These are phyloP conservation scores for Blastobotrys apis DNA, from an alignment of 1,139 yeast genomes.

Conservation along the genomic window DNA sequence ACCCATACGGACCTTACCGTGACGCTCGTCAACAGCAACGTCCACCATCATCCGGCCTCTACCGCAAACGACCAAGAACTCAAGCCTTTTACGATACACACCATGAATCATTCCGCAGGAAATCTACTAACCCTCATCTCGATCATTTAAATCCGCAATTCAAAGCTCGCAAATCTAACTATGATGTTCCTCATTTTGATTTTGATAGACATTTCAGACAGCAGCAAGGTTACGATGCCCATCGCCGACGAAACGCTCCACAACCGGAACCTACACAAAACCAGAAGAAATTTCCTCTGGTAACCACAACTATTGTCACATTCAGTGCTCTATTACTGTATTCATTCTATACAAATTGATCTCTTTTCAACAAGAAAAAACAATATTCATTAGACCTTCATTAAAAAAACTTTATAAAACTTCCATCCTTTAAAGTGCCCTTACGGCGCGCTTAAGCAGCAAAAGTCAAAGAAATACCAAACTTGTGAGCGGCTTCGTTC, in stretches of 20 bases:
- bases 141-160: constrained; percentile 8
- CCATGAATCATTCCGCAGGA: background rate
- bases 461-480: constrained; percentile 92
- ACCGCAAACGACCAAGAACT: constrained; percentile 1
- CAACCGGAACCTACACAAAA: constrained; percentile 15
- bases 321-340: constrained; percentile 10
- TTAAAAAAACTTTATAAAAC: background rate
- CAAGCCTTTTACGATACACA: background rate
- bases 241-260: constrained; percentile 22
- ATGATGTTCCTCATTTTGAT: constrained; percentile 78
- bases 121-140: constrained; percentile 1
- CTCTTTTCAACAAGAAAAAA: background rate
- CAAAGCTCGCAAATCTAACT: constrained; percentile 12
- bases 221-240: constrained; percentile 59
- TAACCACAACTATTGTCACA: constrained; percentile 9
- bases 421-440: background rate
- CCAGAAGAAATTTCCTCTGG: constrained; percentile 4
- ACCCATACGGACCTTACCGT: constrained; percentile 8
- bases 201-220: constrained; percentile 58
- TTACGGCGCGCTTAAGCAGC: constrained; percentile 52
- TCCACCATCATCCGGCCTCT: constrained; percentile 8
- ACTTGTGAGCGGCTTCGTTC: constrained; percentile 96
- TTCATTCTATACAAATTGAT: constrained; percentile 7
- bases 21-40: constrained; percentile 4
- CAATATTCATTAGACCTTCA: background rate